Base-by-base conservation (phyloP, 106 monocot species). In the Apostasia ramifera region DNA sequence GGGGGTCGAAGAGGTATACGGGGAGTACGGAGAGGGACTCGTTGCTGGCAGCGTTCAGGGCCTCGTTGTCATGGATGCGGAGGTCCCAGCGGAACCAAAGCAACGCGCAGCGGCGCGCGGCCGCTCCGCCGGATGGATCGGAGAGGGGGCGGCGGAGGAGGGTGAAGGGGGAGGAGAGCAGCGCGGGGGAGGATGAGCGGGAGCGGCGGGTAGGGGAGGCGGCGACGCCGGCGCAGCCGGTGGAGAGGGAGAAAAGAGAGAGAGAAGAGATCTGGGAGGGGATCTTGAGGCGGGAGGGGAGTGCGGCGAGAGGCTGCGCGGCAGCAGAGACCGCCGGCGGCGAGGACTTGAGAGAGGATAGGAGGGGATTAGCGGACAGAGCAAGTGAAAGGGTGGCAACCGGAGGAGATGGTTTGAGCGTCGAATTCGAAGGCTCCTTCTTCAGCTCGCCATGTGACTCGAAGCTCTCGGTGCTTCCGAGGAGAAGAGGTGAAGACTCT, bases 51-150 rank as follows among this genome's bases (percentile, higher is more conserved):
- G 74, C 43, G 59, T 86, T 41, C 55, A 98, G 87, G 64, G 90
- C 80, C 65, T 98, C 89, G 81, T 98, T 78, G 76, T 98, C 97
- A 66, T 92, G 92, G 71, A 93, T 63, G 70, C 97, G 86, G 63
- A 98, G 92, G 87, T 98, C 97, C 63, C 81, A 71, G 70, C 97
- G 89, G 75, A 98, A 80, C 91, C 92, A 98, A 13, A 98, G 78
- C 57, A 98, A 56, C 62, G 92, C 61, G 76, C 90, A 87, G 61
- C 92, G 76, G 42, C 97, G 86, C 53, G 45, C 79, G 66, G 82
- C 86, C 58, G 75, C 82, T 53, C 72, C 63, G 46, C 61, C 39
- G 68, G 85, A 72, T 48, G 89, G 85, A 42, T 82, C 78, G 45
- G 76, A 51, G 39, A 83, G 81, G 67, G 77, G 78, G 73, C 80